Conservation (phyloP, 2,329 filamentous ascomycete genomes). For the Stachybotrys chartarum region DNA sequence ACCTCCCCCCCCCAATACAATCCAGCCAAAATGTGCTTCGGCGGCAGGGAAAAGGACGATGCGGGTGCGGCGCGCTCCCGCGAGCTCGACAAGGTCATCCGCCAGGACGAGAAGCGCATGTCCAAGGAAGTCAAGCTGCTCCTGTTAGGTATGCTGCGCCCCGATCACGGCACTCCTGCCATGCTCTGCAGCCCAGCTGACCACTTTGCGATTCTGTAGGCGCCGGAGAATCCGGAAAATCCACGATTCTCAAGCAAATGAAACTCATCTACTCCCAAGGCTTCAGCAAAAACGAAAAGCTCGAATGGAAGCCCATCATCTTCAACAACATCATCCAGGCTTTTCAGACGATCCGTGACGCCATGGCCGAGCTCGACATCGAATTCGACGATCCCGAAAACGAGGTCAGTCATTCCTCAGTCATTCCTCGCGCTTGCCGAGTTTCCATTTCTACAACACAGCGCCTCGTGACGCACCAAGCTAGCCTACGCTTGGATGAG, state of each 20-base stretch:
- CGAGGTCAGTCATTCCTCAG: slow-evolving; percentile 54
- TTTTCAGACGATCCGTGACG: slow-evolving; percentile 82
- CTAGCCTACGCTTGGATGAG: slow-evolving; percentile 7
- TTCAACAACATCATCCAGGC: slow-evolving; percentile 93
- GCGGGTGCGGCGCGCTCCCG: slow-evolving; percentile 49
- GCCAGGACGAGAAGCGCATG: slow-evolving; percentile 81
- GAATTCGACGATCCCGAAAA: slow-evolving; percentile 73
- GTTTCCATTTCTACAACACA: neutral
- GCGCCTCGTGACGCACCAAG: neutral
- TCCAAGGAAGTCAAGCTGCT: slow-evolving; percentile 88
- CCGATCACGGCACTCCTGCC: neutral
- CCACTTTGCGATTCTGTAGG: slow-evolving; percentile 44
- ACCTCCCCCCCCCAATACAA: neutral
- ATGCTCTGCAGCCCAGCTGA: neutral
- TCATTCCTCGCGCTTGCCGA: neutral
- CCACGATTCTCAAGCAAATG: slow-evolving; percentile 98
- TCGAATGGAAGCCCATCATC: slow-evolving; percentile 91
- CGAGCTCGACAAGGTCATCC: slow-evolving; percentile 81
- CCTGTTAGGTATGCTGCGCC: slow-evolving; percentile 60
- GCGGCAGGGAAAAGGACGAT: slow-evolving; percentile 42
- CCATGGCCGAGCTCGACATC: slow-evolving; percentile 80
- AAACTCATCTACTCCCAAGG: slow-evolving; percentile 92
- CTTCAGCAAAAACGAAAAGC: slow-evolving; percentile 81
- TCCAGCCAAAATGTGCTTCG: slow-evolving; percentile 53
- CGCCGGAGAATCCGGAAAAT: slow-evolving; percentile 86